Evolutionary conservation across 495 filamentous ascomycete genomes (phyloP).

Genomic region (Xylaria curta): DNA sequence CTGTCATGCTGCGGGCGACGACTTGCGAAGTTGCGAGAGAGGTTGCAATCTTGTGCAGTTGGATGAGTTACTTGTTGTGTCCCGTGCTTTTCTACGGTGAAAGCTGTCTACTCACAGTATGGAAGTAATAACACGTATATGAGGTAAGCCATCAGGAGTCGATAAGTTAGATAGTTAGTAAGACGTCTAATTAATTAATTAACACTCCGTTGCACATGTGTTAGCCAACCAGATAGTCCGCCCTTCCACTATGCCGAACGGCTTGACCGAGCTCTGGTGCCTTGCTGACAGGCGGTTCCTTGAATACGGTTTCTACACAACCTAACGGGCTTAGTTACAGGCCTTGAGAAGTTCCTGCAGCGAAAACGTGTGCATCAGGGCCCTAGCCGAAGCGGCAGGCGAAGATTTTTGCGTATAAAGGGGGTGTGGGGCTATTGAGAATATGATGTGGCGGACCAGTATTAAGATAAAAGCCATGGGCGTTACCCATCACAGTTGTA

Average conservation of each 20-base stretch:
- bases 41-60: neutral
- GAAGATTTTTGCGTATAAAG: neutral
- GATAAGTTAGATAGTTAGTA: neutral
- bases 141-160: neutral
- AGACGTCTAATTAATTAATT: neutral
- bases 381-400: neutral
- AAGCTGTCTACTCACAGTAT: neutral
- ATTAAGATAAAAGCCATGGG: neutral
- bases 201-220: too few species aligned
- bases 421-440: slow-evolving; percentile 2
- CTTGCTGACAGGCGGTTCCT: neutral
- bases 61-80: neutral
- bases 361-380: slow-evolving; percentile 11
- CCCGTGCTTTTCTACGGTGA: neutral
- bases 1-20: neutral
- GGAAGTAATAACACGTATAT: neutral
- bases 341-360: slow-evolving; percentile 4
- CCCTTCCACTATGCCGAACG: neutral
- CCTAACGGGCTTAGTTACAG: neutral
- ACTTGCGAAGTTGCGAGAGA: too few species aligned
- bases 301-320: neutral
- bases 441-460: neutral
- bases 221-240: neutral
- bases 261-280: neutral
- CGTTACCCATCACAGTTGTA: neutral